Conservation (phyloP, 805 yeast genomes). For the Alloascoidea africana region DNA sequence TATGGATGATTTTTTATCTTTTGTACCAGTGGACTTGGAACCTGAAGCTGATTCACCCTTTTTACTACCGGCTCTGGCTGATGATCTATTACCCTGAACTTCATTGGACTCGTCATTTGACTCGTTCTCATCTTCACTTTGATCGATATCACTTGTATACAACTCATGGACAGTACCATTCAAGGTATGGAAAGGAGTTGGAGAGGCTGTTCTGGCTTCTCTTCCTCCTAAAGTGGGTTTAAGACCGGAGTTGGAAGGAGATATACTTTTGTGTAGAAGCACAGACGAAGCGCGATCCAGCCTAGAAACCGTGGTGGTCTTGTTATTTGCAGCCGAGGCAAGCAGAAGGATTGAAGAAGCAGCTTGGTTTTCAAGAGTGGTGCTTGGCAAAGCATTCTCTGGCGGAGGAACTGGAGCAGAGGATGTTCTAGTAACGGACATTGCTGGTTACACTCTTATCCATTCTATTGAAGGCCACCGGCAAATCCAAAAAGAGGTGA, state of each 20-base stretch:
- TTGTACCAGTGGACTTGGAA: background rate
- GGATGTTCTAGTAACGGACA: too few relatives aligned
- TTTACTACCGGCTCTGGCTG: background rate
- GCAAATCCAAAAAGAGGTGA: too few relatives aligned
- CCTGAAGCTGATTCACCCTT: background rate
- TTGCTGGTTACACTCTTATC: too few relatives aligned
- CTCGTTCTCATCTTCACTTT: too few relatives aligned
- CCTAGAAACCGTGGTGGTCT: background rate
- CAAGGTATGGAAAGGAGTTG: background rate
- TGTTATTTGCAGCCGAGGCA: too few relatives aligned
- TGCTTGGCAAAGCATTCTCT: too few relatives aligned
- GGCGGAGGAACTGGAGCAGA: too few relatives aligned
- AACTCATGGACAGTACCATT: background rate
- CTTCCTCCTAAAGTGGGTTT: background rate
- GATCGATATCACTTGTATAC: too few relatives aligned
- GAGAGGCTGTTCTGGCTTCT: background rate
- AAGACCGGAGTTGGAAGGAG: slow-evolving; percentile 1
- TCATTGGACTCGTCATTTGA: too few relatives aligned
- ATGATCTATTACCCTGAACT: too few relatives aligned
- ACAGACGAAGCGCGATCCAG: background rate
- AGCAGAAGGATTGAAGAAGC: background rate
- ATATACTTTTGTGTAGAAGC: background rate
- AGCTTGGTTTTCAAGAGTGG: background rate
- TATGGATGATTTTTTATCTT: background rate
- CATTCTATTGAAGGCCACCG: too few relatives aligned